A percentile compares a stretch with the other conserved stretches of the same genome.
These are phyloP conservation scores for Amphibolis antarctica DNA, from an alignment of 106 monocot genomes.

Conservation along the genomic window DNA sequence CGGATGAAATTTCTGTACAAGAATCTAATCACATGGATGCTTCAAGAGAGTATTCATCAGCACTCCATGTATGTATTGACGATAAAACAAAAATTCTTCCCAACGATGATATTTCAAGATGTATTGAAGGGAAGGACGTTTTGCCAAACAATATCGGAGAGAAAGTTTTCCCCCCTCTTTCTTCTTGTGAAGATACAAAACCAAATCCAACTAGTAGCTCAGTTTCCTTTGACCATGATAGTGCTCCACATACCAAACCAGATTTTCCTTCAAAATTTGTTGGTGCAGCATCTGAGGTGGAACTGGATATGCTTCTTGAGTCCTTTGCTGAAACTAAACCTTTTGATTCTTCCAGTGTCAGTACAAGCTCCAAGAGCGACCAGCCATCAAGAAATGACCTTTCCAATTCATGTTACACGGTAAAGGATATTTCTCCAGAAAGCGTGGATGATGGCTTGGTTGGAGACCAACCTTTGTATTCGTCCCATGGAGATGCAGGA, in stretches of 20 bases:
- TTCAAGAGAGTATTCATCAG: not conserved
- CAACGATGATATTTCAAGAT: not conserved
- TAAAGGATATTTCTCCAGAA: not conserved
- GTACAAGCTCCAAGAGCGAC: not conserved
- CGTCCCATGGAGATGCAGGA: not conserved
- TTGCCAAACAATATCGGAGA: not conserved
- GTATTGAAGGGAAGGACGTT: not conserved
- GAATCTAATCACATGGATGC: not conserved
- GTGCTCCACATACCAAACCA: not conserved
- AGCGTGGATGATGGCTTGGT: conserved; percentile 7
- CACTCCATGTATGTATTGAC: not conserved
- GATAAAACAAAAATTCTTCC: not conserved
- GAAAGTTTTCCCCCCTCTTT: not conserved
- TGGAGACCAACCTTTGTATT: not conserved
- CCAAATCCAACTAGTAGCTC: not conserved
- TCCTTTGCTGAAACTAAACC: conserved; percentile 1
- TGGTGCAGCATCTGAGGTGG: not conserved
- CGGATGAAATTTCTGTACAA: not conserved
- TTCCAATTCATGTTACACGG: not conserved
- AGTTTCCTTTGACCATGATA: not conserved
- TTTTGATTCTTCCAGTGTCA: not conserved
- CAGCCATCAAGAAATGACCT: not conserved
- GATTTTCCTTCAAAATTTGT: not conserved
- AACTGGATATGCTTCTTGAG: conserved; percentile 8
- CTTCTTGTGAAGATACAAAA: not conserved